Conservation (phyloP, 306 rosid genomes). For the Cucumis sativus region Cucumber_9930_V3 NC_026658.2:26303501-26304000, state of each 20-base stretch:
- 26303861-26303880: constrained; percentile 50
- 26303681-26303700: neutral
- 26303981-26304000: neutral
- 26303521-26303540: no score
- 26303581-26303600: no score
- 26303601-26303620: no score
- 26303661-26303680: neutral
- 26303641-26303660: neutral
- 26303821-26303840: constrained; percentile 64
- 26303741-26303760: no score
- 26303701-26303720: neutral
- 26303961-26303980: neutral
- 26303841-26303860: constrained; percentile 61
- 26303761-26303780: neutral
- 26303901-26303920: constrained; percentile 69
- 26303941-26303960: neutral
- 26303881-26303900: constrained; percentile 62
- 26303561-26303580: no score
- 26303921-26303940: constrained; percentile 38
- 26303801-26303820: constrained; percentile 40
- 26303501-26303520: no score
- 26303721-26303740: neutral
- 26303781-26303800: neutral
- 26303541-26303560: no score
- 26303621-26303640: no score